Conservation (phyloP, 2,329 filamentous ascomycete species). For the Rugonectria rugulosa region DNA sequence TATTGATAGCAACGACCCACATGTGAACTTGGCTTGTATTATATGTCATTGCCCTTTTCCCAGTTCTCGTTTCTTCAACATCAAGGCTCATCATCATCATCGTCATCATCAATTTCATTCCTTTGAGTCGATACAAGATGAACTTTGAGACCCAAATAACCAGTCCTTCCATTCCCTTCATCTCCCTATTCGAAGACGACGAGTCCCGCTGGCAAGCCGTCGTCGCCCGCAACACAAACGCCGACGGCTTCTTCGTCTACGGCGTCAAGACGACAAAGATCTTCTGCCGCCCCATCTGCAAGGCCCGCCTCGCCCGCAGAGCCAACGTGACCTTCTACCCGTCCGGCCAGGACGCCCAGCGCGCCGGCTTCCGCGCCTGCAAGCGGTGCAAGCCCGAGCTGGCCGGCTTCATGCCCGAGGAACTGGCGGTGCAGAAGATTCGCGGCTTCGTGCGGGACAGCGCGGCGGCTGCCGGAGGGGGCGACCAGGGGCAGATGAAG, state of each 20-base stretch:
- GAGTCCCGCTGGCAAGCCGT: conserved; percentile 48
- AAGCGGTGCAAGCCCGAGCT: conserved; percentile 61
- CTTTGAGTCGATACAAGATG: neutral
- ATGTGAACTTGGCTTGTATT: conserved; percentile 11
- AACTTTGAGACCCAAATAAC: neutral
- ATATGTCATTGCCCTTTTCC: neutral
- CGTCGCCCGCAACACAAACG: conserved; percentile 42
- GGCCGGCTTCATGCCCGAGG: conserved; percentile 51
- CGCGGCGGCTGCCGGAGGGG: conserved; percentile 35
- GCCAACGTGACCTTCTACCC: conserved; percentile 66
- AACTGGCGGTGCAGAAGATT: conserved; percentile 52
- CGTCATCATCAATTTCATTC: neutral
- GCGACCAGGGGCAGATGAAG: conserved; percentile 16
- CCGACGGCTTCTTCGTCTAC: conserved; percentile 53
- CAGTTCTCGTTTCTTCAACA: too few species aligned
- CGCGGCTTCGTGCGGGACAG: conserved; percentile 39
- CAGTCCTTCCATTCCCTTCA: neutral
- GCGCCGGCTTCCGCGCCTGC: conserved; percentile 62
- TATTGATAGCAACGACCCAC: conserved; percentile 41
- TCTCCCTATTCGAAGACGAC: conserved; percentile 40
- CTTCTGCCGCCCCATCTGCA: conserved; percentile 69
- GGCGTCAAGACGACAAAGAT: conserved; percentile 54
- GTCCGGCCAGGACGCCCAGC: conserved; percentile 52
- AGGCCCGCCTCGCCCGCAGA: conserved; percentile 65
- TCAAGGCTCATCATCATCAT: too few species aligned